Evolutionary conservation across 2,329 filamentous ascomycete genomes (phyloP), one percentile per base, ranked within the genome.

Genomic region (Dryadomyces sulphureus): DNA sequence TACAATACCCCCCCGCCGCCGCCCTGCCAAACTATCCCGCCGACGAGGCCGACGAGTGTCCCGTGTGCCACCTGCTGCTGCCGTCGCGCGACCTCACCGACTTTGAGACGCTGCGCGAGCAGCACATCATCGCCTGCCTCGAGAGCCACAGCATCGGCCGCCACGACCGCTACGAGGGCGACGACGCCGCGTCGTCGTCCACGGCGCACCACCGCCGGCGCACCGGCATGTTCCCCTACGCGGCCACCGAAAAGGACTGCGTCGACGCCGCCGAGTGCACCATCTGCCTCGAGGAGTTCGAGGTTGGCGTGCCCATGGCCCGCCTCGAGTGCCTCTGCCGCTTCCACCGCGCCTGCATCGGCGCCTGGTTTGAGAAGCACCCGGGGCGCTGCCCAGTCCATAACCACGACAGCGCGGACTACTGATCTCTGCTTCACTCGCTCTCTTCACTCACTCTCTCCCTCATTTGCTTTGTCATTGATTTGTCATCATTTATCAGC

Each of bases 21-120:
- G n/a, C n/a, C n/a, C n/a, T n/a, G 27, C 27, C 27, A 14, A 12
- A 32, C 27, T 32, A 32, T 14, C 27, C 27, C 9, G 27, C 32
- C 5, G 67, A 70, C 6, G 84, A 89, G 58, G 84, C 88, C 56
- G 84, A 89, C 57, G 81, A 86, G 55, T 90, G 84, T 50, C 84
- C 84, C 0, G 73, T 89, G 39, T 90, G 84, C 54, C 82, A 84
- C 55, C 63, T 68, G 34, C 81, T 87, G 60, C 68, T 88, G 4
- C 82, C 84, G 0, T 71, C 75, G 2, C 65, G 67, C 17, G 60
- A 59, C 5, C 64, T 79, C 2, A 59, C 68, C 2, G 68, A 78
- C 50, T 75, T 64, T 47, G 75, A 80, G 54, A 52, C 59, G 3
- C 62, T 73, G 12, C 69, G 77, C 27, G 75, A 78, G 54, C 59